Evolutionary conservation across 768 basidiomycete genomes (phyloP), one percentile per base, ranked within the genome.

Genomic region (Russula lepida): DNA sequence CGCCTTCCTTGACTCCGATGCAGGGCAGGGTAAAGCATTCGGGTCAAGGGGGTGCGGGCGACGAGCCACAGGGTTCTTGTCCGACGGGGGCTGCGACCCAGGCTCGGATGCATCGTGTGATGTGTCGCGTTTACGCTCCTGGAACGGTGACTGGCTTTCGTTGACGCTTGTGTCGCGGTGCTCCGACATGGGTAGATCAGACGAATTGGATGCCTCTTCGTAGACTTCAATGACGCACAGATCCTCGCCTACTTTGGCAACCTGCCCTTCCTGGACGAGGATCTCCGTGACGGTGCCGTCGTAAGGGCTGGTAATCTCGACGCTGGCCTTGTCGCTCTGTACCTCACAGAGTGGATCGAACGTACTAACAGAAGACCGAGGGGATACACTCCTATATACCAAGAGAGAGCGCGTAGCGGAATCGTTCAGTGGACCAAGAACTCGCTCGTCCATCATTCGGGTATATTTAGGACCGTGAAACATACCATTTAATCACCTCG

Each of bases 241-340:
- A 11, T 83, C 84, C 21, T 80, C 74, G 33, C 92, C 91, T 19
- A 93, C 92, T 69, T 90, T 90, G 21, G 89, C 89, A 19, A 93
- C 79, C 69, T 90, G 82, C 21, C 92, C 92, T 69, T 91, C 89
- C 64, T 84, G 74, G 19, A 92, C 89, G 1, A 90, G 76, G 6
- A 93, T 72, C 64, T 88, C 79, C 63, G 80, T 84, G 50, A 94
- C 75, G 33, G 84, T 75, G 6, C 92, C 92, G 44, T 92, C 86
- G 68, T 80, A 92, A 1, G 92, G 92, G 59, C 86, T 87, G 3
- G 92, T 94, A 58, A 95, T 92, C 72, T 94, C 92, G 27, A 94
- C 91, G 71, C 84, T 88, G 1, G 90, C 91, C 71, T 93, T 93
- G 80, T 93, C 91, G 64, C 85, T 88, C 74, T 92, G 90, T 3